These are phyloP conservation scores for Prosopis cineraria DNA, from an alignment of 306 rosid genomes.

Conservation along the genomic window DNA sequence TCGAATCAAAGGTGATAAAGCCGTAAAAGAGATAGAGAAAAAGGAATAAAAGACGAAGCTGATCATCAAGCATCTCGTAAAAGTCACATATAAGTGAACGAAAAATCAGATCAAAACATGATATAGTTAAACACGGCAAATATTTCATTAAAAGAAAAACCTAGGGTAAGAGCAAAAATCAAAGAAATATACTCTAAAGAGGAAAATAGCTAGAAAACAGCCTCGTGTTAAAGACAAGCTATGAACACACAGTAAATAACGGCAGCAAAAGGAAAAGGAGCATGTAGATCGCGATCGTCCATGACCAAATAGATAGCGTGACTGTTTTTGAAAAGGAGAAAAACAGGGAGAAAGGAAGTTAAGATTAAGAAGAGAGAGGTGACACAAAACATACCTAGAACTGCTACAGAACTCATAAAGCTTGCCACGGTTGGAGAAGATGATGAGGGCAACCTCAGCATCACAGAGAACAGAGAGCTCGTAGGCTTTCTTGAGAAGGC, in stretches of 20 bases:
- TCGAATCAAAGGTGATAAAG: background rate
- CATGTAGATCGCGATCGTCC: constrained; percentile 34
- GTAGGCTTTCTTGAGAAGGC: too few species aligned
- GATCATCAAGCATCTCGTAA: constrained; percentile 17
- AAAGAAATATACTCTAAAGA: background rate
- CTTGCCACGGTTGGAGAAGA: too few species aligned
- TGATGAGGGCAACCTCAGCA: too few species aligned
- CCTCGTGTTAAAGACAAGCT: background rate
- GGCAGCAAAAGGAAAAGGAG: background rate
- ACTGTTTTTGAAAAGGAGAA: background rate
- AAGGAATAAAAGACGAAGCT: background rate
- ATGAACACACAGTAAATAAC: background rate
- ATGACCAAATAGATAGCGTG: background rate
- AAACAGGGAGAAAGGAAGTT: background rate
- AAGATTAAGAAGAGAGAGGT: background rate
- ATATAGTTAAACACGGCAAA: constrained; percentile 6
- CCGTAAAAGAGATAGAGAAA: background rate
- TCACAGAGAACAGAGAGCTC: too few species aligned
- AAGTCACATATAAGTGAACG: constrained; percentile 19
- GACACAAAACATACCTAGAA: constrained; percentile 52
- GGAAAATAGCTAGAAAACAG: background rate
- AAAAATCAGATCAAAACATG: constrained; percentile 5
- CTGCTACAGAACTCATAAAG: constrained; percentile 83
- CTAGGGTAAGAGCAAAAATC: background rate
- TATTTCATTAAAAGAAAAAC: background rate